phyloP scores from a whole-genome alignment of 2,329 filamentous ascomycete species.

The Orbilia oligospora region DNA sequence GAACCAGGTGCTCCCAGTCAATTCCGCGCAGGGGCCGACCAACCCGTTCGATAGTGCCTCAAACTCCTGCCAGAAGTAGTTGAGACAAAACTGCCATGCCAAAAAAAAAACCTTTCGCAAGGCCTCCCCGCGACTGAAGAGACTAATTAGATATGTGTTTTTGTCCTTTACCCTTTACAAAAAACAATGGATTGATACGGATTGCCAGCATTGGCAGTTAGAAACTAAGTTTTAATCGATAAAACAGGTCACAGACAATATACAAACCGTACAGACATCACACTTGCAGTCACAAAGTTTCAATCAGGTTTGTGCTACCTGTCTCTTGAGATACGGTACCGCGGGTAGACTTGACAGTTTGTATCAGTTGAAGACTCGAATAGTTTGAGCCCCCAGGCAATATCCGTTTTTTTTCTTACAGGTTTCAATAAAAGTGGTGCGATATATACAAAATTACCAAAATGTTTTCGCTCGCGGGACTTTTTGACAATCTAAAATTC shows the following conservation, averaged over 20 bases:
- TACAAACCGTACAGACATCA: slow-evolving; percentile 1
- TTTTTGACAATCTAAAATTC: slow-evolving; percentile 42
- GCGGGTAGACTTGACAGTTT: background rate
- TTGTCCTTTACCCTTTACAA: no score
- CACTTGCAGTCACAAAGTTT: slow-evolving; percentile 46
- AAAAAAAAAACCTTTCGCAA: slow-evolving; percentile 18
- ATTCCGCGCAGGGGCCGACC: slow-evolving; percentile 31
- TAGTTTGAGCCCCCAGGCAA: slow-evolving; percentile 7
- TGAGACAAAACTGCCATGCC: slow-evolving; percentile 31
- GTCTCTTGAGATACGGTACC: slow-evolving; percentile 30
- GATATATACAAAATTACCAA: slow-evolving; percentile 42
- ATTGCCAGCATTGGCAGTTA: slow-evolving; percentile 20
- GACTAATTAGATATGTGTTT: slow-evolving; percentile 9
- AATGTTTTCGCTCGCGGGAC: slow-evolving; percentile 19
- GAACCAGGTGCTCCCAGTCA: slow-evolving; percentile 46
- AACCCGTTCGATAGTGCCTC: slow-evolving; percentile 38
- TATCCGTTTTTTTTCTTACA: slow-evolving; percentile 3
- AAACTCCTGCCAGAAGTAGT: slow-evolving; percentile 25
- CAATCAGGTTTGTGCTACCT: slow-evolving; percentile 37
- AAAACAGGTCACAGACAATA: slow-evolving; percentile 5
- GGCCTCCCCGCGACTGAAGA: slow-evolving; percentile 12
- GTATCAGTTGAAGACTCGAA: slow-evolving; percentile 19
- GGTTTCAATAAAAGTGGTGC: slow-evolving; percentile 18
- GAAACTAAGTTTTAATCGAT: slow-evolving; percentile 15
- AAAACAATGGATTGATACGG: slow-evolving; percentile 10